A percentile compares a stretch with the other conserved stretches of the same genome.
Conservation (phyloP, 345 rosid genomes). For the Geranium rotundifolium region DNA sequence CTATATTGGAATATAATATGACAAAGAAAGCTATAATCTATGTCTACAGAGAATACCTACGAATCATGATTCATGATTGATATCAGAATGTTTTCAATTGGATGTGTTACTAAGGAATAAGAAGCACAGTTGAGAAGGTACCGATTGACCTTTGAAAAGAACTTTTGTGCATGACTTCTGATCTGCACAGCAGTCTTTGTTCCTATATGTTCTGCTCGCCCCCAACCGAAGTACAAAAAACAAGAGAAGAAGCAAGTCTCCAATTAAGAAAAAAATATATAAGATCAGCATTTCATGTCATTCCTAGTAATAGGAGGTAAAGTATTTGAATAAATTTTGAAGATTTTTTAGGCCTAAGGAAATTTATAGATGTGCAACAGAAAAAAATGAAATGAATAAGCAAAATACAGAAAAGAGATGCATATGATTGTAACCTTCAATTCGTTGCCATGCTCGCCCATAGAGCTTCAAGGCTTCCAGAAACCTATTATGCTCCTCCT, state of each 20-base stretch:
- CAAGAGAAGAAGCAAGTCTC: slow-evolving; percentile 19
- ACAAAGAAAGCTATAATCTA: background rate
- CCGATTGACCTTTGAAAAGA: slow-evolving; percentile 6
- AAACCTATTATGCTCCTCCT: slow-evolving; percentile 9
- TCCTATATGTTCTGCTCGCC: slow-evolving; percentile 10
- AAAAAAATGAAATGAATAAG: background rate
- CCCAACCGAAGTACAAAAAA: slow-evolving; percentile 19
- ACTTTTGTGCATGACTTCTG: slow-evolving; percentile 11
- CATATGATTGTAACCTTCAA: slow-evolving; percentile 12
- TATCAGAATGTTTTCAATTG: background rate
- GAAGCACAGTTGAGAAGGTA: background rate
- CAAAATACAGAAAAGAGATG: background rate
- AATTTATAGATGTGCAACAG: background rate
- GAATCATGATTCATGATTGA: background rate
- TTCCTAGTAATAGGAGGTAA: slow-evolving; percentile 2
- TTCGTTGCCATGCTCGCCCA: slow-evolving; percentile 9
- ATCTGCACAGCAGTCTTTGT: slow-evolving; percentile 11
- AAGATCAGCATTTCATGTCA: slow-evolving; percentile 16
- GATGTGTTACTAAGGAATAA: background rate
- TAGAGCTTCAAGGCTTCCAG: slow-evolving; percentile 10
- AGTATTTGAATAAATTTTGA: background rate
- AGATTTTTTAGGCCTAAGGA: background rate
- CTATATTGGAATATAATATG: background rate
- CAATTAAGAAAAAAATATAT: slow-evolving; percentile 29
- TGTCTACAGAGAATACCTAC: background rate